Evolutionary conservation across 176 grass and related monocot species (phyloP), one percentile per base, ranked within the genome.

Genomic region (Triticum monococcum): DNA sequence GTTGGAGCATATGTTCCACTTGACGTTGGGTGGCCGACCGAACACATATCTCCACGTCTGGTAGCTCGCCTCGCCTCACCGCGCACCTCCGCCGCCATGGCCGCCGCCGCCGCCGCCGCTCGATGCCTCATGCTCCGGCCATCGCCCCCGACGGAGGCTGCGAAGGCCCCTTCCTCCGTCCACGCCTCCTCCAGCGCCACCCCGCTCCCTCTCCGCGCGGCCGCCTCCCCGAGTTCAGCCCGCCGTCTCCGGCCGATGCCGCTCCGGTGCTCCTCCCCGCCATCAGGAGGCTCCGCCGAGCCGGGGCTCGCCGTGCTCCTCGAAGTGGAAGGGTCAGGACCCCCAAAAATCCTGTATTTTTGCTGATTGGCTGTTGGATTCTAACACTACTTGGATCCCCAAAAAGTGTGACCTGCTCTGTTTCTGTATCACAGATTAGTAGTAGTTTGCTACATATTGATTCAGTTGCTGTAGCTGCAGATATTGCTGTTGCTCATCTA

Each of bases 291-390:
- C 12, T 2, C 74, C 1, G 24, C 75, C 1, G 4, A 12, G 2
- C 79, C 77, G 52, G 65, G 77, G 22, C 17, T 93, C 63, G 89
- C 80, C 9, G 68, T 93, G 23, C 83, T 93, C 40, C 46, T 93
- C 8, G 89, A 93, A 83, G 89, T 93, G 3, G 92, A 93, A 89
- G 92, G 92, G 89, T 89, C 38, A 83, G 90, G 9, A 7, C 61
- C 20, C 9, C 12, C 38, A 2, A 30, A 77, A 68, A 24, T 64
- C 52, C 18, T 16, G 22, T n/a, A 20, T 78, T 90, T 88, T 41
- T 64, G 43, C 24, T 70, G 30, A 41, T 67, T 71, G 13, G 17
- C 16, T 82, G 22, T 3, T 73, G 37, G 14, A 38, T 79, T 61
- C 33, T 18, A 40, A 9, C 32, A 22, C 9, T 79, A 28, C 16